These are phyloP conservation scores for Aspergillus kassunensis DNA, from an alignment of 495 filamentous ascomycete genomes.

Conservation along the genomic window DNA sequence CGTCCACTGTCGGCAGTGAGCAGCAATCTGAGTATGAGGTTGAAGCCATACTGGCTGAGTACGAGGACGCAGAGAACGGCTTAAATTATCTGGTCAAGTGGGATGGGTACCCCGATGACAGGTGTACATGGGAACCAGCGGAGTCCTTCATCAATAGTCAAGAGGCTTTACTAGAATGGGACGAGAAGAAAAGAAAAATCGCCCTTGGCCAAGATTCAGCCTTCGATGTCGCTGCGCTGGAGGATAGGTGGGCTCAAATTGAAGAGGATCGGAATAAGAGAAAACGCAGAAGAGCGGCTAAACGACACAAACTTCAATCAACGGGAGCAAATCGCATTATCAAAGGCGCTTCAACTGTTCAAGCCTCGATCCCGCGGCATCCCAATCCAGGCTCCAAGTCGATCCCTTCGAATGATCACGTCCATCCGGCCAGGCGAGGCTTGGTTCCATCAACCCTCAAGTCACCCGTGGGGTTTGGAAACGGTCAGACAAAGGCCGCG, in stretches of 20 bases:
- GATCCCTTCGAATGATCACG: background rate
- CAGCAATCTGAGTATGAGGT: slow-evolving; percentile 38
- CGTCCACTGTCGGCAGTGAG: slow-evolving; percentile 51
- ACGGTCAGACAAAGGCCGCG: background rate
- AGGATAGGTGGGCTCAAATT: slow-evolving; percentile 26
- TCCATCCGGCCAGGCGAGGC: background rate
- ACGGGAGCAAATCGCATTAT: background rate
- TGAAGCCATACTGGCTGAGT: slow-evolving; percentile 48
- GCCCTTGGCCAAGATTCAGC: slow-evolving; percentile 29
- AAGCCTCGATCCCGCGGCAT: background rate
- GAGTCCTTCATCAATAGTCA: slow-evolving; percentile 45
- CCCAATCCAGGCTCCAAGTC: background rate
- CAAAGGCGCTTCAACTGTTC: background rate
- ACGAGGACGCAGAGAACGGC: slow-evolving; percentile 28
- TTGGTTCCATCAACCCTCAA: background rate
- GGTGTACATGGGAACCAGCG: slow-evolving; percentile 64
- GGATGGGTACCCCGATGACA: slow-evolving; percentile 54
- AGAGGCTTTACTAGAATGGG: slow-evolving; percentile 53
- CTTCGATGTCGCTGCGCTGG: slow-evolving; percentile 50
- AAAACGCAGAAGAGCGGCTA: slow-evolving; percentile 45
- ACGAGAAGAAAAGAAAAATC: slow-evolving; percentile 44
- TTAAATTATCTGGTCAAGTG: slow-evolving; percentile 64
- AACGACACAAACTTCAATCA: slow-evolving; percentile 34
- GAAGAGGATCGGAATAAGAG: slow-evolving; percentile 33
- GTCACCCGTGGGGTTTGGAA: slow-evolving; percentile 13